These are phyloP conservation scores for Malus hybrid DNA, from an alignment of 331 rosid genomes.

Conservation along the genomic window DNA sequence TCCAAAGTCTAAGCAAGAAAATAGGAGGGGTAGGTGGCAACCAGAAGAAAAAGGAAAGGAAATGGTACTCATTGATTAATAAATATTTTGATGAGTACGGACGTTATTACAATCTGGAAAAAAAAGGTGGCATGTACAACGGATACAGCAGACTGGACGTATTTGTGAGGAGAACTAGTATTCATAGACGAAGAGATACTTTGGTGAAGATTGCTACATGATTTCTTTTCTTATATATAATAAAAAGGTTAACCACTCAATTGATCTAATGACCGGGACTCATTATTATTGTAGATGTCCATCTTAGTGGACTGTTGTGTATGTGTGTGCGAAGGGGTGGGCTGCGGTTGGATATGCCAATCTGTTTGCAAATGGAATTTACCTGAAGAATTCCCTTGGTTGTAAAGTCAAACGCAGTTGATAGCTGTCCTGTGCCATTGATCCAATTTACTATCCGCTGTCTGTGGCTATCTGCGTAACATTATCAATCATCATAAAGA, in stretches of 20 bases:
- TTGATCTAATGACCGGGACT: background rate
- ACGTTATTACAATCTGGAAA: background rate
- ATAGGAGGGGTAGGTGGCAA: background rate
- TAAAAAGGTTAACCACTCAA: background rate
- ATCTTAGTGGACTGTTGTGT: background rate
- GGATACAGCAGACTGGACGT: background rate
- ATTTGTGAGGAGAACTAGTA: background rate
- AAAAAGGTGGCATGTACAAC: background rate
- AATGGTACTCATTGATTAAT: too few relatives aligned
- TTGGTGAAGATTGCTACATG: background rate
- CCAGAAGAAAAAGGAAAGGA: background rate
- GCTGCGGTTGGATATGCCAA: background rate
- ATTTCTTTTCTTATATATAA: background rate
- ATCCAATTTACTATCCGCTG: constrained; percentile 71
- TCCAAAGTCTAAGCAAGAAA: background rate
- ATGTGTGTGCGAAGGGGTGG: background rate
- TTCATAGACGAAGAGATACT: background rate
- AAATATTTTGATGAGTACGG: background rate
- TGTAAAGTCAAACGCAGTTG: constrained; percentile 88
- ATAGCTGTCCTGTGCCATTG: constrained; percentile 63
- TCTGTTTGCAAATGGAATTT: background rate
- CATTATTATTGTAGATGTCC: background rate
- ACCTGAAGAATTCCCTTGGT: constrained; percentile 94
- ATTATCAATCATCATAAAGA: background rate
- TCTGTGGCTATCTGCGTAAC: constrained; percentile 60